Base-by-base conservation (phyloP, 345 rosid species). In the Balakata baccata region DNA sequence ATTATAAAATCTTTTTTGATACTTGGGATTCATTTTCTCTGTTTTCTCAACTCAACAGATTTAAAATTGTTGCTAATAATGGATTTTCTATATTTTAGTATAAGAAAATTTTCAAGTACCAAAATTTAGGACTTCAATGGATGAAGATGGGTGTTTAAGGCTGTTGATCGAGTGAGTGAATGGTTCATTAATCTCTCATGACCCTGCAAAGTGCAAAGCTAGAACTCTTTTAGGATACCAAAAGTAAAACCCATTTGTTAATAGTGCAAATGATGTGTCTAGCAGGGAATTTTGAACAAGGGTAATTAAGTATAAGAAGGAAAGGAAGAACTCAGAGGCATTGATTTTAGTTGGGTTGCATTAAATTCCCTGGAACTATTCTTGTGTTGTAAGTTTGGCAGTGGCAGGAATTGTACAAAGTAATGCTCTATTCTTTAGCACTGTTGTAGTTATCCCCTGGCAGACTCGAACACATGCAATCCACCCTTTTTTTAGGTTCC, bases 401-500 rank as follows among this genome's bases (percentile, higher is more conserved):
- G 70, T 67, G 80, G 72, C 82, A 83, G 81, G 72, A 54, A 68
- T 59, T 49, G 77, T 74, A 64, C 84, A 79, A 59, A 66, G 53
- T 68, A 74, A 69, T 69, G 78, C 77, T 60, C 69, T 37, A 25
- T 65, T 61, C 58, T 57, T 66, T 66, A 74, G 64, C 80, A 74
- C 72, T 70, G 69, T 43, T 52, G 79, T 29, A 1, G 34, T 45
- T 60, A 70, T 71, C 81, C 43, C 77, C 72, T 77, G 81, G 45
- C 83, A 79, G 83, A 34, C 75, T 70, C 78, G 13, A 75, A 86
- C 88, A 81, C 83, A 81, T 80, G 81, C 85, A 66, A 78, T 69
- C n/a, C 69, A 67, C 79, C 37, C 47, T 79, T 79, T 75, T 71
- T 77, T 64, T 16, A 25, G 61, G 81, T 49, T 50, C 72, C 71